A percentile compares a stretch with the other conserved stretches of the same genome.
Evolutionary conservation across 1,139 yeast species (phyloP).

Genomic region (Meyerozyma carpophila): DNA sequence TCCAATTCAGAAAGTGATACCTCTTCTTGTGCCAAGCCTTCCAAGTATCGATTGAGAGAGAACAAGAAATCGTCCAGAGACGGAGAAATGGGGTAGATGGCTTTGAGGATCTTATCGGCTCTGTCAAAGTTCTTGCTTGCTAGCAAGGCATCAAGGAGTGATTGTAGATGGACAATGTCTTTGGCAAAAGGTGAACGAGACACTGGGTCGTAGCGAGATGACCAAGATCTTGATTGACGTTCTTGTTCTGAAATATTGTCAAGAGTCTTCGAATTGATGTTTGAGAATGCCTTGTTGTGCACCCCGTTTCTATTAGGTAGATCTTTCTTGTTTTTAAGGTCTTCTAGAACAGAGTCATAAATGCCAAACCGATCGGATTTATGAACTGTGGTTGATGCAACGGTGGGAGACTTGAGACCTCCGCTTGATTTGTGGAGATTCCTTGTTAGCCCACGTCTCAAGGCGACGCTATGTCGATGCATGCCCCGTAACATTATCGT

Average conservation of each 20-base stretch:
- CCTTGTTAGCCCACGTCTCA: neutral
- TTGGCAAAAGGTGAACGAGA: conserved; percentile 45
- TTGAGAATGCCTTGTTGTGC: conserved; percentile 19
- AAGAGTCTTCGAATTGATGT: conserved; percentile 13
- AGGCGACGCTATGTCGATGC: neutral
- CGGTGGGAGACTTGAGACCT: neutral
- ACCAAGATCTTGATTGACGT: conserved; percentile 25
- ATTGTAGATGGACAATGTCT: conserved; percentile 65
- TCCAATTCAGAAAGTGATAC: conserved; percentile 21
- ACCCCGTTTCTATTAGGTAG: conserved; percentile 5
- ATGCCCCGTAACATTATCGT: neutral
- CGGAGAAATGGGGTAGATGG: conserved; percentile 43
- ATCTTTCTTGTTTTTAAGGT: conserved; percentile 8
- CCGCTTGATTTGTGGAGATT: neutral
- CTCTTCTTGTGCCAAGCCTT: conserved; percentile 27
- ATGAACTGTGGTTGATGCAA: neutral
- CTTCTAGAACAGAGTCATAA: conserved; percentile 11
- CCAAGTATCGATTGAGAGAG: conserved; percentile 34
- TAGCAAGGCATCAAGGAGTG: conserved; percentile 75
- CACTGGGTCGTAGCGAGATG: conserved; percentile 39
- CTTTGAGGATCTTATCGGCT: conserved; percentile 62
- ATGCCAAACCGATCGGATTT: conserved; percentile 1
- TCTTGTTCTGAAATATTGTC: conserved; percentile 14
- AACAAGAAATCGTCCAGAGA: conserved; percentile 28
- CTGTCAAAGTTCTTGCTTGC: conserved; percentile 63